Conservation (phyloP, 1,284 basidiomycete genomes). For the Rhodotorula sp. region DNA sequence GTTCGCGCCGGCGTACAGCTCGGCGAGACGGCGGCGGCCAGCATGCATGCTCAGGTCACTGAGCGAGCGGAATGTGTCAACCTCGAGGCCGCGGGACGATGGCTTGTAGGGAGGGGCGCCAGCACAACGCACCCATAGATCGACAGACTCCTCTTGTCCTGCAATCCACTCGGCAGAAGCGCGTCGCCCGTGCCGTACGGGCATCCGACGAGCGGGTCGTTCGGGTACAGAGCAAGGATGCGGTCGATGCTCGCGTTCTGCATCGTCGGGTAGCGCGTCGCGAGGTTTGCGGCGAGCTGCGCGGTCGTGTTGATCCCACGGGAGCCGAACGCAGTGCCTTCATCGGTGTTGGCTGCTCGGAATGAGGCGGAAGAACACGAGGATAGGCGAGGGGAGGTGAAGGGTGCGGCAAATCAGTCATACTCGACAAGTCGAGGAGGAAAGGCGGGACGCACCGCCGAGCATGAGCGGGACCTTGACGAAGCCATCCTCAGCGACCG, state of each 20-base stretch:
- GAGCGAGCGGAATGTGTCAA: background rate
- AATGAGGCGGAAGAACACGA: no score
- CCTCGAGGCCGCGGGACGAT: background rate
- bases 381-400: no score
- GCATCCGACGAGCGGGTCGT: slow-evolving; percentile 34
- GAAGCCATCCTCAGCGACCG: slow-evolving; percentile 45
- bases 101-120: rapidly evolving
- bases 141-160: slow-evolving; percentile 29
- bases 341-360: slow-evolving; percentile 33
- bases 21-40: slow-evolving; percentile 20
- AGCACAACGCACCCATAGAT: slow-evolving; percentile 15
- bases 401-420: background rate
- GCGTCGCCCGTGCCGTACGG: slow-evolving; percentile 41
- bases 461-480: slow-evolving; percentile 52
- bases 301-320: slow-evolving; percentile 16
- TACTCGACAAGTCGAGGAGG: background rate
- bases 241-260: background rate
- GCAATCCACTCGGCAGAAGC: slow-evolving; percentile 10
- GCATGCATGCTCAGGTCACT: slow-evolving; percentile 15
- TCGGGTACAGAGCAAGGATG: slow-evolving; percentile 37
- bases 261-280: slow-evolving; percentile 4
- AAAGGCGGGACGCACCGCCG: slow-evolving; percentile 19
- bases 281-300: slow-evolving; percentile 4
- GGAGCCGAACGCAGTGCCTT: slow-evolving; percentile 38
- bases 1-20: slow-evolving; percentile 1